Evolutionary conservation across 768 basidiomycete genomes (phyloP), one percentile per base, ranked within the genome.

Genomic region (Multifurca ochricompacta): DNA sequence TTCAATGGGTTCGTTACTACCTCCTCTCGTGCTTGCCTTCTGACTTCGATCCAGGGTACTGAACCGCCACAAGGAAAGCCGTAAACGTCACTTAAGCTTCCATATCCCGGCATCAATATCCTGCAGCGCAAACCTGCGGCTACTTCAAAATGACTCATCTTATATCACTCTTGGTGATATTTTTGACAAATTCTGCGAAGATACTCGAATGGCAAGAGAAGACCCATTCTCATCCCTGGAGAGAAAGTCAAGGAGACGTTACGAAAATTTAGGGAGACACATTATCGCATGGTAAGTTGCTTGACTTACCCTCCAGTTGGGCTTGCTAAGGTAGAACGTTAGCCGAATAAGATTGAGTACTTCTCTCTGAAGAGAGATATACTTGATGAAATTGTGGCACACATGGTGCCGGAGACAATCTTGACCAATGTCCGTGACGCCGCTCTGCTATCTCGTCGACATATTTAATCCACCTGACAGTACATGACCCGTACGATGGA

Each of bases 131-230:
- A 80, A 72, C 52, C 77, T 93, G 39, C 87, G 96, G 35, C 71
- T 99, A 39, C 79, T 95, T 53, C 91, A 96, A 67, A 89, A 84
- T 51, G 95, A 98, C 67, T 80, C 86, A 0, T 96, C 94, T 0
- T 94, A 96, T 64, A 76, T 92, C 62, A 84, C 85, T 1, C 73
- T 99, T 34, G 89, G 89, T 36, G 96, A 99, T 60, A 87, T 99
- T 49, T 96, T 90, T 66, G 96, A 99, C 66, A 80, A 86, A 18
- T 86, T 90, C 66, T 94, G 91, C 66, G 77, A 84, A 54, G 77
- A 80, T 53, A 74, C 69, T 31, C 83, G 88, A 13, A 81, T 95
- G 58, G 77, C 81, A 1, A 78, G 87, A 59, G 96, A 98, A 69
- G 91, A 96, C 90, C 94, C 0, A 81, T 92, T 37, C 73, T 98